phyloP scores from a whole-genome alignment of 164 flowering plant genomes.

The Magnolia sinica region DNA sequence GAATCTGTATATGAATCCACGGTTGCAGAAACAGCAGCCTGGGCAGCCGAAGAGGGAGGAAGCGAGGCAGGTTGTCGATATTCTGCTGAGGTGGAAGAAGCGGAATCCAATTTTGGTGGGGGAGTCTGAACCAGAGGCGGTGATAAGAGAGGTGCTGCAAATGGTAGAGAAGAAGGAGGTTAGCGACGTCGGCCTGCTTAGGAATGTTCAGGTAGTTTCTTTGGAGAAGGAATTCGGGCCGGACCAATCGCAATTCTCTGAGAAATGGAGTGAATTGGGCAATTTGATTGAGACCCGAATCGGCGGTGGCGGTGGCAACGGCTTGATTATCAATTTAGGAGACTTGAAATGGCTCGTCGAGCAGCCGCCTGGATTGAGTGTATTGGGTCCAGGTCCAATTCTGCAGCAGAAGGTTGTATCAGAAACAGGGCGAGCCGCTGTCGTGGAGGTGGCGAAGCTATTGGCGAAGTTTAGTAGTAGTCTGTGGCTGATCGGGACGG shows the following conservation, averaged over 20 bases:
- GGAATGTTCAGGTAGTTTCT: constrained; percentile 46
- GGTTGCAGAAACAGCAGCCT: constrained; percentile 40
- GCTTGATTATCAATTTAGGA: constrained; percentile 67
- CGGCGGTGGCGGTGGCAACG: constrained; percentile 29
- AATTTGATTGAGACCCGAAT: constrained; percentile 40
- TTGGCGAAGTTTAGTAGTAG: constrained; percentile 39
- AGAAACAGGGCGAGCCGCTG: constrained; percentile 50
- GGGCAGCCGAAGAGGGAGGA: constrained; percentile 54
- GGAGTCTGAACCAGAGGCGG: constrained; percentile 66
- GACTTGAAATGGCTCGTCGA: constrained; percentile 92
- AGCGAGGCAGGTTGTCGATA: constrained; percentile 55
- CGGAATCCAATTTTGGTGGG: constrained; percentile 85
- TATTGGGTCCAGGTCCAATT: constrained; percentile 19
- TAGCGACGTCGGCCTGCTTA: constrained; percentile 34
- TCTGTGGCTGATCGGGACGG: constrained; percentile 83
- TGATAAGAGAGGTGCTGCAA: constrained; percentile 52
- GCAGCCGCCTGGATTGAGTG: constrained; percentile 40
- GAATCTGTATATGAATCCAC: constrained; percentile 64
- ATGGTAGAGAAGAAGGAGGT: constrained; percentile 61
- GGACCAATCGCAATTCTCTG: constrained; percentile 32
- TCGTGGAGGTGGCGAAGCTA: constrained; percentile 68
- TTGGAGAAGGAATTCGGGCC: constrained; percentile 46
- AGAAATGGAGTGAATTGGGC: constrained; percentile 50
- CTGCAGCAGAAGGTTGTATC: constrained; percentile 33
- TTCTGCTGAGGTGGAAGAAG: constrained; percentile 51